Evolutionary conservation across 345 rosid genomes (phyloP).

Genomic region (Gossypium mustelinum): DNA sequence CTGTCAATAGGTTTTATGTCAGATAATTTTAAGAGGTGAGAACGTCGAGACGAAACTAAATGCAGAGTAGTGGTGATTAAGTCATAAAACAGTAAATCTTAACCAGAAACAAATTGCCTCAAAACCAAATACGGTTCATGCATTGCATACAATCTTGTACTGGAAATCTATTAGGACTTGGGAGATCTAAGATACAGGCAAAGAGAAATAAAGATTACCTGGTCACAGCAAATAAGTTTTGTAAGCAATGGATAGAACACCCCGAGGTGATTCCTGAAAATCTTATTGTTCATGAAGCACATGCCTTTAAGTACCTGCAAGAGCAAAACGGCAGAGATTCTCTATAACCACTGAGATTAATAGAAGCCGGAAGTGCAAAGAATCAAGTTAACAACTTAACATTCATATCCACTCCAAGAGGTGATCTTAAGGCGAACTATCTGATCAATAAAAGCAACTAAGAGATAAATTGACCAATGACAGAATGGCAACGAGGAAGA

Average conservation of each 20-base stretch:
- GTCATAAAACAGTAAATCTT: background rate
- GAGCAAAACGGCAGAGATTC: constrained; percentile 10
- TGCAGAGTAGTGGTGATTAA: background rate
- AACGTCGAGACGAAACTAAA: background rate
- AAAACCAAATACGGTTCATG: background rate
- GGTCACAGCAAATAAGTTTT: constrained; percentile 84
- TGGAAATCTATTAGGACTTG: background rate
- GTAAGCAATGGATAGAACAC: constrained; percentile 90
- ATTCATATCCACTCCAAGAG: background rate
- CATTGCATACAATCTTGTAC: background rate
- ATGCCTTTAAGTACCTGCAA: constrained; percentile 87
- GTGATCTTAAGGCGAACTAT: background rate
- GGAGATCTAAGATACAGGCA: background rate
- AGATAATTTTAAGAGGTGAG: background rate
- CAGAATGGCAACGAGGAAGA: background rate
- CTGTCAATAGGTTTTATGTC: background rate
- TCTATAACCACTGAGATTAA: background rate
- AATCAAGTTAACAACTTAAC: background rate
- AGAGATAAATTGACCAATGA: background rate
- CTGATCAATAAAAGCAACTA: background rate
- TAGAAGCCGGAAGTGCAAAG: background rate
- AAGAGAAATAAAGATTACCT: constrained; percentile 39
- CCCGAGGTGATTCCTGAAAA: constrained; percentile 77
- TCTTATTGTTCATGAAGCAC: constrained; percentile 78
- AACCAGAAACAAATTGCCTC: background rate